Base-by-base conservation (phyloP, 2,329 filamentous ascomycete genomes). In the Fusarium begoniae region DNA sequence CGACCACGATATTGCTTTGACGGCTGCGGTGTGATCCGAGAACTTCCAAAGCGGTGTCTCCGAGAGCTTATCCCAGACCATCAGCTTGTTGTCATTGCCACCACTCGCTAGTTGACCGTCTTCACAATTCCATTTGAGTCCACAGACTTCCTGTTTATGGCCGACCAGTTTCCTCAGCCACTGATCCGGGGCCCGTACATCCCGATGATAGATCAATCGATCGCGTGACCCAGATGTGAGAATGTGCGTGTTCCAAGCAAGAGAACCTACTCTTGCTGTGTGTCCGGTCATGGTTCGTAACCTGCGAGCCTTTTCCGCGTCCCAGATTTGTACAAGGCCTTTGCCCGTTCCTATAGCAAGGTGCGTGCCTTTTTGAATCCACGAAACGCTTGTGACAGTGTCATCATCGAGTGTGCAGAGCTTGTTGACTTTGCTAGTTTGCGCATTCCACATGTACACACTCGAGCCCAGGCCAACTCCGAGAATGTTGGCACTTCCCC, bases 161-260 rank as follows among this genome's bases (percentile, higher is more conserved):
- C 96, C 96, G 13, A 94, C 91, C 8, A 99, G 87, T 79, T 95
- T 95, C 66, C 92, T 90, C 40, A 98, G 85, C 88, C 93, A 98
- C 81, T 98, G 96, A 72, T 97, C 94, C 1, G 96, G 94, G 43
- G 94, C 93, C 66, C 96, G 92, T 32, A 99, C 96, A 82, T 99
- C 96, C 65, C 96, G 94, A 81, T 99, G 96, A 79, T 96, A 97
- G 70, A 99, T 99, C 17, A 94, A 86, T 40, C 96, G 93, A 84
- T 99, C 96, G 57, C 96, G 90, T 35, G 96, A 98, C 28, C 96
- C 96, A 7, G 96, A 98, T 1, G 95, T 97, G 28, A 99, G 90
- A 63, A 99, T 98, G 80, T 99, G 96, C 58, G 96, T 95, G 79
- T 99, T 99, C 96, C 96, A 99, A 2, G 96, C 96, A 69, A 99